A percentile compares a stretch with the other conserved stretches of the same genome.
Conservation (phyloP, 495 filamentous ascomycete genomes). For the Apiosordaria backusii region DNA sequence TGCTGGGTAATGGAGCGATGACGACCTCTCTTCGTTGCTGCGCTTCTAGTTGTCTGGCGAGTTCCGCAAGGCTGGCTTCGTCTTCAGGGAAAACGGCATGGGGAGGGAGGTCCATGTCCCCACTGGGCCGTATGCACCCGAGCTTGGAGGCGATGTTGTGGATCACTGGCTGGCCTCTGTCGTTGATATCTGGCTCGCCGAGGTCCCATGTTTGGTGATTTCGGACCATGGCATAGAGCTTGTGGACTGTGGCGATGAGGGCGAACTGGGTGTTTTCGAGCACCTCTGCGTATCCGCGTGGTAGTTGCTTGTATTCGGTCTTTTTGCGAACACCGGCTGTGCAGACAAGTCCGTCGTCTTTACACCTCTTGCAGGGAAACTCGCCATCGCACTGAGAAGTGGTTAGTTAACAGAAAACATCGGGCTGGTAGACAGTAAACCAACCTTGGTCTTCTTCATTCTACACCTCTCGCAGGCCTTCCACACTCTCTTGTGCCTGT, state of each 20-base stretch:
- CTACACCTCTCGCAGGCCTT: conserved; percentile 69
- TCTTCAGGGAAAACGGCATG: conserved; percentile 53
- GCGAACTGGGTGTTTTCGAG: conserved; percentile 57
- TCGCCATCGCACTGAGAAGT: conserved; percentile 55
- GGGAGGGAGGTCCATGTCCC: conserved; percentile 52
- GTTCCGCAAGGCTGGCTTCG: conserved; percentile 48
- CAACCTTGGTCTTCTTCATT: conserved; percentile 69
- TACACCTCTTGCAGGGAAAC: conserved; percentile 64
- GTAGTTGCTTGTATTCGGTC: conserved; percentile 57
- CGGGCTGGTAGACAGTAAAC: not conserved
- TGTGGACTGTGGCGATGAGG: conserved; percentile 54
- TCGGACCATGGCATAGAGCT: conserved; percentile 56
- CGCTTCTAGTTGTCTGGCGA: conserved; percentile 45
- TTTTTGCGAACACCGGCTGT: conserved; percentile 57
- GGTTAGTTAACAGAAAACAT: not conserved
- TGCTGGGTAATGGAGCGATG: conserved; percentile 22
- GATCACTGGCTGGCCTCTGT: conserved; percentile 53
- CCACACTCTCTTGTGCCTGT: conserved; percentile 61
- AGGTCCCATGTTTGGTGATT: conserved; percentile 52
- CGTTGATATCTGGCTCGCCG: conserved; percentile 54
- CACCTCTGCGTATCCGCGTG: conserved; percentile 56
- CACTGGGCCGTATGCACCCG: conserved; percentile 54
- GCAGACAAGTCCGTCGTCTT: conserved; percentile 57
- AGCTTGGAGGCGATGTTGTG: conserved; percentile 57
- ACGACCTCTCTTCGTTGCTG: conserved; percentile 32